Percentiles rank a stretch among this genome's conserved stretches.
phyloP scores from a whole-genome alignment of 108 stramenopile genomes.

The Pseudonitzschia multistriata region DNA sequence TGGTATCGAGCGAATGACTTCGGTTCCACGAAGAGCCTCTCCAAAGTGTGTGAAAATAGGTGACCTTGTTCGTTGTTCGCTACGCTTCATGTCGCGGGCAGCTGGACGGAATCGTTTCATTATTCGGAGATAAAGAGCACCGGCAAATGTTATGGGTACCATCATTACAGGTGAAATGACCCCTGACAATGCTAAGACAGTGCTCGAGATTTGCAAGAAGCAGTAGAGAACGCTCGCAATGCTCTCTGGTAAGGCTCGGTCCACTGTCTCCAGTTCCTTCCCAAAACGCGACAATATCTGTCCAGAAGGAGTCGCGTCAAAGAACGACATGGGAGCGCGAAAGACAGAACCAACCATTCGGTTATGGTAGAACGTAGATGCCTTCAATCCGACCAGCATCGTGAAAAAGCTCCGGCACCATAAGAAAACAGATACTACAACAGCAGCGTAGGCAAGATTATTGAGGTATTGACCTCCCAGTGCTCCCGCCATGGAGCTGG shows the following conservation, averaged over 20 bases:
- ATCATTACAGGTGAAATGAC: conserved; percentile 66
- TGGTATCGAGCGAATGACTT: conserved; percentile 87
- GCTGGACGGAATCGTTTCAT: conserved; percentile 70
- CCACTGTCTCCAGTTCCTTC: conserved; percentile 80
- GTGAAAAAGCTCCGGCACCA: conserved; percentile 69
- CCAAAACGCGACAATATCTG: conserved; percentile 89
- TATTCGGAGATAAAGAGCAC: conserved; percentile 48
- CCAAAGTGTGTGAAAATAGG: conserved; percentile 95
- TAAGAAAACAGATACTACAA: conserved; percentile 62
- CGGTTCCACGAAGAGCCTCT: conserved; percentile 85
- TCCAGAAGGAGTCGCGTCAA: conserved; percentile 90
- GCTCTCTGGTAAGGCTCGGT: conserved; percentile 71
- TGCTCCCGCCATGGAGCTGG: conserved; percentile 45
- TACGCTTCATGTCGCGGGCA: conserved; percentile 82
- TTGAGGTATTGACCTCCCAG: conserved; percentile 52
- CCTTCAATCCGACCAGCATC: conserved; percentile 66
- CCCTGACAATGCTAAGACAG: conserved; percentile 53
- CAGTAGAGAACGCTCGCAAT: conserved; percentile 68
- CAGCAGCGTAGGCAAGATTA: conserved; percentile 64
- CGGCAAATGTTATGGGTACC: conserved; percentile 48
- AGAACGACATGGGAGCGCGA: conserved; percentile 87
- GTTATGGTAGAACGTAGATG: conserved; percentile 60
- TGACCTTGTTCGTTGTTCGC: conserved; percentile 81
- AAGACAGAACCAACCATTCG: conserved; percentile 81
- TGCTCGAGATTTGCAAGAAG: conserved; percentile 65